Base-by-base conservation (phyloP, 169 alveolate genomes). In the Besnoitia besnoiti region DNA sequence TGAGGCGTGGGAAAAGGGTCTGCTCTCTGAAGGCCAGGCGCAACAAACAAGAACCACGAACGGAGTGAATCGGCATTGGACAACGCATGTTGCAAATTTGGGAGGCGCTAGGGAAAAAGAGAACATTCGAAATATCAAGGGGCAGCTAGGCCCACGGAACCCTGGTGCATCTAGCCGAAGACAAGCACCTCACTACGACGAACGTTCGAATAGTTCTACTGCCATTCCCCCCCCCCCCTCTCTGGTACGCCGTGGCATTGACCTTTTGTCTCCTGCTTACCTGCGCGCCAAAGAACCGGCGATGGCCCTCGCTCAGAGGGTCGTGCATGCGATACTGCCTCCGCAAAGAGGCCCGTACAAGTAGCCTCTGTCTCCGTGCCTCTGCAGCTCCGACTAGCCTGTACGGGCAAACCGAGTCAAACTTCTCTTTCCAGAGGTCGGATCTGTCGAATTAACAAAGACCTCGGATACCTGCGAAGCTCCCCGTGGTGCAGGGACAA, bases 1-100 rank as follows among this genome's bases (percentile, higher is more conserved):
- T 95, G 90, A 44, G 95, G 94, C 21, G 55, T 33, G 16, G 91
- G 91, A 16, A 94, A n/a, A 21, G 91, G 80, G 0, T 93, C 95
- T 42, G 85, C 90, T 0, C 59, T 49, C 85, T 47, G 85, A 30
- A 59, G 46, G 7, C 76, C 85, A 85, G 24, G 75, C 33, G 4
- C 40, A n/a, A 40, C 33, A 19, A 55, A 55, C 1, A 8, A 55
- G 3, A 55, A 19, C 67, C n/a, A 16, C 12, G 67, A n/a, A n/a
- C n/a, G n/a, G n/a, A n/a, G n/a, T n/a, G n/a, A n/a, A n/a, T n/a
- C n/a, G n/a, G n/a, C n/a, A n/a, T n/a, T n/a, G n/a, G n/a, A n/a
- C n/a, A n/a, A n/a, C n/a, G n/a, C n/a, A n/a, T n/a, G n/a, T n/a
- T n/a, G n/a, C n/a, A n/a, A n/a, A n/a, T n/a, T n/a, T n/a, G n/a